Evolutionary conservation across 2,329 filamentous ascomycete species (phyloP).

Genomic region (Capronia coronata): DNA sequence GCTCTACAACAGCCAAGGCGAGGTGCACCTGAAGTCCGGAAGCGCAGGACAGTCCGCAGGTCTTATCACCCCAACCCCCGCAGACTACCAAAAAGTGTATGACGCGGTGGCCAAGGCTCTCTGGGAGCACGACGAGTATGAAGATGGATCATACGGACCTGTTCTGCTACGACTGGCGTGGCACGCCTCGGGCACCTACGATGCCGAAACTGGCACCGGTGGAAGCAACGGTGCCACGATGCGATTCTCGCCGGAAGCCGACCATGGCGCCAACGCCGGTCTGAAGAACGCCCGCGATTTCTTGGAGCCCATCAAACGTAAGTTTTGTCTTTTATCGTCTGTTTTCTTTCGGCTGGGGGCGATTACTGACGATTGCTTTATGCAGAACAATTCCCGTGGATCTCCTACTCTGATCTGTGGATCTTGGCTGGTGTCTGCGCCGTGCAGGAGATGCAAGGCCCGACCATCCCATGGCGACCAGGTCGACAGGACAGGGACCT

Average conservation of each 20-base stretch:
- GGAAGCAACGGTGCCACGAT: slow-evolving; percentile 96
- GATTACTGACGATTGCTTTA: no score
- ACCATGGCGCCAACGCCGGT: slow-evolving; percentile 91
- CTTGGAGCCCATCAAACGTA: slow-evolving; percentile 82
- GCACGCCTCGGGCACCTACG: slow-evolving; percentile 90
- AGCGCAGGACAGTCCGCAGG: slow-evolving; percentile 40
- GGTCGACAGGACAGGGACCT: slow-evolving; percentile 75
- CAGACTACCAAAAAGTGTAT: slow-evolving; percentile 95
- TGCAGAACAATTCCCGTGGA: slow-evolving; percentile 82
- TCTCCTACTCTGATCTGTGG: slow-evolving; percentile 94
- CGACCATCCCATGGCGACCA: slow-evolving; percentile 78
- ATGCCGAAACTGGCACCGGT: slow-evolving; percentile 78
- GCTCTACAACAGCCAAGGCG: slow-evolving; percentile 36
- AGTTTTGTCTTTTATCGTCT: no score
- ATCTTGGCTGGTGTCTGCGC: slow-evolving; percentile 78
- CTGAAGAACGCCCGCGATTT: slow-evolving; percentile 82
- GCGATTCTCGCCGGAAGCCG: slow-evolving; percentile 82
- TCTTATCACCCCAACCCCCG: slow-evolving; percentile 66
- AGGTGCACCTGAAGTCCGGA: slow-evolving; percentile 40
- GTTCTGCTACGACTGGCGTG: slow-evolving; percentile 86
- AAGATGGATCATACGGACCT: slow-evolving; percentile 92
- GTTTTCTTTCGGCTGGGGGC: no score
- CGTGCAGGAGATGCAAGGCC: slow-evolving; percentile 93
- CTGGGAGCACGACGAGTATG: slow-evolving; percentile 88
- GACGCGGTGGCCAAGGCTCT: slow-evolving; percentile 72